Evolutionary conservation across 1,284 basidiomycete species (phyloP), one percentile per base, ranked within the genome.

Genomic region (Puccinia novopanici): DNA sequence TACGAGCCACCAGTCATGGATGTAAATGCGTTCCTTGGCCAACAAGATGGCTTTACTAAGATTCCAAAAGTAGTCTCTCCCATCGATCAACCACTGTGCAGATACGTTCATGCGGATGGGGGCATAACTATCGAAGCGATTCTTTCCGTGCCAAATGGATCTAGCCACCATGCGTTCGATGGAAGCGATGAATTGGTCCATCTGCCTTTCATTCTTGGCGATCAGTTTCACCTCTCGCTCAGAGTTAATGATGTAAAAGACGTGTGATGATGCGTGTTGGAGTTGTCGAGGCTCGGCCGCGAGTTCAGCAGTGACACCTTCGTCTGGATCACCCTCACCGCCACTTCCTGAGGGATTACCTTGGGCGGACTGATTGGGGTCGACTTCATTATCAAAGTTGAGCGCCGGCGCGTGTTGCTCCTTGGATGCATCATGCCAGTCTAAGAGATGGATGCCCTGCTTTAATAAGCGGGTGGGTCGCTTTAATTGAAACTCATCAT

Each of bases 31-130:
- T 84, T 97, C 93, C 84, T 92, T 92, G 3, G 97, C 96, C 83
- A 97, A 89, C 72, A 93, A 88, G 75, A 99, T 92, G 0, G 97
- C 96, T 68, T 94, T 90, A 45, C 93, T 94, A n/a, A 99, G 87
- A 85, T 96, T 96, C 95, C 95, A 98, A 87, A 94, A 95, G 85
- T 98, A 98, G 85, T 98, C 95, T 22, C 95, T 91, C 9, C 96
- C 97, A 86, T 99, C 97, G n/a, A 98, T 95, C 3, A 99, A 90
- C 97, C 97, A 99, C 84, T 98, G 96, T 0, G 95, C 93, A 52
- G 93, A 92, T 2, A 95, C 95, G 84, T 98, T 95, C 84, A 93
- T 87, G 22, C 96, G 90, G 81, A 98, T 92, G 0, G 97, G 97
- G 2, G 96, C 92, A 86, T 97, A 99, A 83, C 93, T 96, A 82